Percentiles rank a stretch among this genome's conserved stretches.
Conservation (phyloP, 257 asterid genomes). For the Leptodermis oblonga region DNA sequence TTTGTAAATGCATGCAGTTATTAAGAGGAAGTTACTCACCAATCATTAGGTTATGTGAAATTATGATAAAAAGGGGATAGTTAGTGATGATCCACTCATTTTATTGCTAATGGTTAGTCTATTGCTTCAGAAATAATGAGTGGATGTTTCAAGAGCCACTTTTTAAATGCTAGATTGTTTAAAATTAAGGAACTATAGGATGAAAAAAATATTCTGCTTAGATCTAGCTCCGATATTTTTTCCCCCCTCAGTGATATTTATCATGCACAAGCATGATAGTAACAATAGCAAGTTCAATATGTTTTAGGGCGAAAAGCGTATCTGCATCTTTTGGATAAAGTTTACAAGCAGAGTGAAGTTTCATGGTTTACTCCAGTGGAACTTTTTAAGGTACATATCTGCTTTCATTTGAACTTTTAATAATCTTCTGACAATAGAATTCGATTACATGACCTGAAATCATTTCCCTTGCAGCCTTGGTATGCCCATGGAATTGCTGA, state of each 20-base stretch:
- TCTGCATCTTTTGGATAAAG: slow-evolving; percentile 67
- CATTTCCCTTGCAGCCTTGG: slow-evolving; percentile 67
- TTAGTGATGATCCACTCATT: background rate
- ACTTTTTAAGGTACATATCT: slow-evolving; percentile 73
- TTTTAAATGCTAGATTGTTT: background rate
- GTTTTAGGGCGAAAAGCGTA: slow-evolving; percentile 79
- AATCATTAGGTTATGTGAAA: background rate
- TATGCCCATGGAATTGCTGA: slow-evolving; percentile 98
- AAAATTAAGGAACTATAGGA: background rate
- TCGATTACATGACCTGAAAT: background rate
- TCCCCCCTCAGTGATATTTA: background rate
- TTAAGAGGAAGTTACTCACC: background rate
- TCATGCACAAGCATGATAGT: background rate
- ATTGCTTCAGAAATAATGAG: background rate
- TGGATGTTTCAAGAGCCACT: background rate
- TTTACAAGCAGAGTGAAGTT: slow-evolving; percentile 82
- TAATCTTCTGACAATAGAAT: background rate
- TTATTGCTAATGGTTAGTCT: no score
- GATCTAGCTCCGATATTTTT: background rate
- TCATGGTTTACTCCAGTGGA: slow-evolving; percentile 99
- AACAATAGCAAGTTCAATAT: background rate
- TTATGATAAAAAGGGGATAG: background rate
- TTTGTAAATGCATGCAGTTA: background rate
- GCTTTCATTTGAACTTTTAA: background rate
- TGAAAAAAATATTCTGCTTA: background rate